A percentile compares a stretch with the other conserved stretches of the same genome.
These are phyloP conservation scores for Exophiala aquamarina DNA, from an alignment of 2,329 filamentous ascomycete species.

Conservation along the genomic window DNA sequence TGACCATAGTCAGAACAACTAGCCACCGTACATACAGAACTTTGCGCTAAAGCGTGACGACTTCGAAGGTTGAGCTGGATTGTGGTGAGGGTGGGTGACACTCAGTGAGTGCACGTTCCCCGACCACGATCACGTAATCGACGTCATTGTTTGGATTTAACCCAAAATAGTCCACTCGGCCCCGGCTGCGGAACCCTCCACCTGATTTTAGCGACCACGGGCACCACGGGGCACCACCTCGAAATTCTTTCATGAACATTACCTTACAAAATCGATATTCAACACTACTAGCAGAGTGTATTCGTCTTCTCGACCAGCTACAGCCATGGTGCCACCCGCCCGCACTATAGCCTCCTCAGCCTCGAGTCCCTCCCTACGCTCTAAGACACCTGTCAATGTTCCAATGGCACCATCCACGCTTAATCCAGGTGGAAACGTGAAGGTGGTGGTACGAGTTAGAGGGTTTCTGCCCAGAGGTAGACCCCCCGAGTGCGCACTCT, in stretches of 20 bases:
- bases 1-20: too few species aligned
- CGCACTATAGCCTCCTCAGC: slow-evolving; percentile 62
- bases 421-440: slow-evolving; percentile 71
- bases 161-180: slow-evolving; percentile 5
- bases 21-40: too few species aligned
- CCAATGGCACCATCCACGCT: slow-evolving; percentile 47
- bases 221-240: neutral
- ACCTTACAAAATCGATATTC: slow-evolving; percentile 20
- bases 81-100: too few species aligned
- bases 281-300: slow-evolving; percentile 20
- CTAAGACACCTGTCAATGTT: slow-evolving; percentile 66
- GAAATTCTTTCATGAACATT: slow-evolving; percentile 22
- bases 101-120: too few species aligned
- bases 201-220: too few species aligned
- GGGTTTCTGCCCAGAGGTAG: slow-evolving; percentile 77
- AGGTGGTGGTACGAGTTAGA: slow-evolving; percentile 77
- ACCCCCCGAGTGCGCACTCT: slow-evolving; percentile 23
- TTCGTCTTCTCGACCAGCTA: slow-evolving; percentile 16
- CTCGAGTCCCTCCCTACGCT: slow-evolving; percentile 75
- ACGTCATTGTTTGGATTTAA: slow-evolving; percentile 27
- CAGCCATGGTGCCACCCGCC: slow-evolving; percentile 24
- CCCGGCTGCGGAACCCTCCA: neutral
- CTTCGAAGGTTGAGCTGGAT: too few species aligned
- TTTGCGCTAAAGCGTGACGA: too few species aligned
- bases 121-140: too few species aligned